Conservation (phyloP, 352 stramenopile genomes). For the Phytophthora sansomeana region DNA sequence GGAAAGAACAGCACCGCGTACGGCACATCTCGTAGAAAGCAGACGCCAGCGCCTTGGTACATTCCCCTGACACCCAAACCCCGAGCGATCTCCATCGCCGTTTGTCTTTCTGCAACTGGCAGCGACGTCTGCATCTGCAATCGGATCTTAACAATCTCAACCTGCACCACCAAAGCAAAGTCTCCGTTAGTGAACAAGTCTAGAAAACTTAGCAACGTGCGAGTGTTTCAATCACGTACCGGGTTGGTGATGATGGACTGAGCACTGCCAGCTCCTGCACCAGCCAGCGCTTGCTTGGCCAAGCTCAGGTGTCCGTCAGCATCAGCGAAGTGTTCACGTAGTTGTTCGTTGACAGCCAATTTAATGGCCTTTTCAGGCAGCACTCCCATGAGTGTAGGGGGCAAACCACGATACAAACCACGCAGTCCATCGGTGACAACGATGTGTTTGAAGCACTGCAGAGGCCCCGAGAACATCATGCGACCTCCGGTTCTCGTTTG, state of each 20-base stretch:
- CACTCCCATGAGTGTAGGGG: slow-evolving; percentile 83
- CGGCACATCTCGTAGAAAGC: slow-evolving; percentile 92
- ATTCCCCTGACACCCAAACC: slow-evolving; percentile 82
- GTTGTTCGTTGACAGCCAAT: slow-evolving; percentile 92
- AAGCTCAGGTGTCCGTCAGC: slow-evolving; percentile 68
- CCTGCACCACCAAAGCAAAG: slow-evolving; percentile 36
- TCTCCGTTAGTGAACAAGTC: slow-evolving; percentile 28
- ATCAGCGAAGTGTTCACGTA: slow-evolving; percentile 78
- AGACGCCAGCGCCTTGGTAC: slow-evolving; percentile 89
- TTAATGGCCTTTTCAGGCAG: slow-evolving; percentile 93
- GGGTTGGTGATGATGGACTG: slow-evolving; percentile 91
- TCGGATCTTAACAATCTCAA: slow-evolving; percentile 94
- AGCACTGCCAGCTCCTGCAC: slow-evolving; percentile 76
- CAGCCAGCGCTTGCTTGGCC: slow-evolving; percentile 69
- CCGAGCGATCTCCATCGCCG: slow-evolving; percentile 63
- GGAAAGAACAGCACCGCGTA: slow-evolving; percentile 96
- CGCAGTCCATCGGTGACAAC: slow-evolving; percentile 70
- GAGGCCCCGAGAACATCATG: slow-evolving; percentile 64
- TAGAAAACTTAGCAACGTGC: not conserved
- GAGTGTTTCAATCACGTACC: slow-evolving; percentile 21
- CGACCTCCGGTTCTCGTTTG: slow-evolving; percentile 48
- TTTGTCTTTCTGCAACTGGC: slow-evolving; percentile 64
- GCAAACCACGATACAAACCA: slow-evolving; percentile 80
- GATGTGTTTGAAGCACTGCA: slow-evolving; percentile 79
- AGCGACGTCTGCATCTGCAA: slow-evolving; percentile 88